Percentiles rank a stretch among this genome's conserved stretches.
Conservation (phyloP, 768 basidiomycete genomes). For the Dentipellis fragilis region DNA sequence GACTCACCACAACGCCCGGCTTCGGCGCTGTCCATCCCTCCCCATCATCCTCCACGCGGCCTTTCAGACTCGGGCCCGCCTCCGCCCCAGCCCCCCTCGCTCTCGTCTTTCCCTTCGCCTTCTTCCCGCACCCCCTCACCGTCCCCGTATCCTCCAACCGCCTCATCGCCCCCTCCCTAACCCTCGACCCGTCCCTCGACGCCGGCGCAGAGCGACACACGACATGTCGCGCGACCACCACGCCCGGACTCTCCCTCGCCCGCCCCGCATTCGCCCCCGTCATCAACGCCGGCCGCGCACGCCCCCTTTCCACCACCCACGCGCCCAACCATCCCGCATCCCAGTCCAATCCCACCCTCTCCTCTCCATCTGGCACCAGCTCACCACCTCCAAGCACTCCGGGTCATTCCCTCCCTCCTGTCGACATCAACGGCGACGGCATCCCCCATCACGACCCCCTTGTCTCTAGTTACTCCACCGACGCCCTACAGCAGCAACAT, state of each 20-base stretch:
- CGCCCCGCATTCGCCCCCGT: neutral
- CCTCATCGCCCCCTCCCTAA: constrained; percentile 36
- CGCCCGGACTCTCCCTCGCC: constrained; percentile 20
- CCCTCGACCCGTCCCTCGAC: constrained; percentile 43
- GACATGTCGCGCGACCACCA: constrained; percentile 45
- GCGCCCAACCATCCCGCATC: constrained; percentile 23
- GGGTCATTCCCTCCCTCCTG: constrained; percentile 35
- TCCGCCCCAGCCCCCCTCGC: constrained; percentile 20
- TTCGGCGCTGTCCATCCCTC: constrained; percentile 26
- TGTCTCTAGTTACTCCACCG: constrained; percentile 19
- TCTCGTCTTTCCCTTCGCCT: constrained; percentile 10
- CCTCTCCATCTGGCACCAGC: constrained; percentile 60
- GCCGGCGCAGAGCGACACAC: constrained; percentile 63
- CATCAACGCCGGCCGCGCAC: constrained; percentile 6
- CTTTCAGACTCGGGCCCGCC: constrained; percentile 21
- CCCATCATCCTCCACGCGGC: constrained; percentile 43
- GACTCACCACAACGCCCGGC: constrained; percentile 10
- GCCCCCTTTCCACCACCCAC: constrained; percentile 24
- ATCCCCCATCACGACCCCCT: constrained; percentile 23
- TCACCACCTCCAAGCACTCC: constrained; percentile 68
- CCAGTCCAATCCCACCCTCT: constrained; percentile 46
- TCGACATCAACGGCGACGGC: constrained; percentile 28
- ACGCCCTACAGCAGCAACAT: constrained; percentile 26
- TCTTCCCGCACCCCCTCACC: constrained; percentile 19
- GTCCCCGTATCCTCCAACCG: constrained; percentile 7